phyloP scores from a whole-genome alignment of 345 rosid species.

The Cardamine chenopodiifolia region DNA sequence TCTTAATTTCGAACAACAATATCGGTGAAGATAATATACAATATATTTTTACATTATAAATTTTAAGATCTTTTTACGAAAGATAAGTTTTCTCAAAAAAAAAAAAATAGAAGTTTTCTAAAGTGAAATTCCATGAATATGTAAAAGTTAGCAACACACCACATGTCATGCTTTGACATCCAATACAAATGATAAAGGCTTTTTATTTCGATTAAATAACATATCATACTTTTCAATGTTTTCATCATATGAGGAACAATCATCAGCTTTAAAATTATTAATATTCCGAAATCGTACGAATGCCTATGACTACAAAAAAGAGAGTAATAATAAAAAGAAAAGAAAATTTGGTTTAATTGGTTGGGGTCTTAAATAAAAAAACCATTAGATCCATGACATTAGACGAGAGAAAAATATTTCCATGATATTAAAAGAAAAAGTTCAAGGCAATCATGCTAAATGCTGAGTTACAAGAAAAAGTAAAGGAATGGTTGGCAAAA shows the following conservation, averaged over 20 bases:
- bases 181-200: constrained; percentile 4
- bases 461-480: constrained; percentile 17
- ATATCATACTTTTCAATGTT: constrained; percentile 6
- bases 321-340: constrained; percentile 5
- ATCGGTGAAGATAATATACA: not conserved
- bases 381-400: not conserved
- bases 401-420: not conserved
- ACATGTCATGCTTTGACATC: constrained; percentile 40
- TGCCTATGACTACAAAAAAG: constrained; percentile 21
- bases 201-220: constrained; percentile 5
- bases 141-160: constrained; percentile 27
- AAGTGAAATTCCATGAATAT: constrained; percentile 10
- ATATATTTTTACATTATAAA: not conserved
- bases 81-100: not conserved
- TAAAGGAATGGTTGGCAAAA: constrained; percentile 27
- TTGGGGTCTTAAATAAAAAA: constrained; percentile 29
- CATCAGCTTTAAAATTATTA: constrained; percentile 27
- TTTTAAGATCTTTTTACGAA: not conserved
- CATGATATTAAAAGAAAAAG: constrained; percentile 11
- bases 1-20: not conserved
- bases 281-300: constrained; percentile 27
- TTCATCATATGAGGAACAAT: constrained; percentile 34
- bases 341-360: not conserved
- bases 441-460: constrained; percentile 16
- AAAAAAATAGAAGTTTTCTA: not conserved